Evolutionary conservation across 352 stramenopile genomes (phyloP), one percentile per base, ranked within the genome.

Genomic region (Phytophthora foliorum): DNA sequence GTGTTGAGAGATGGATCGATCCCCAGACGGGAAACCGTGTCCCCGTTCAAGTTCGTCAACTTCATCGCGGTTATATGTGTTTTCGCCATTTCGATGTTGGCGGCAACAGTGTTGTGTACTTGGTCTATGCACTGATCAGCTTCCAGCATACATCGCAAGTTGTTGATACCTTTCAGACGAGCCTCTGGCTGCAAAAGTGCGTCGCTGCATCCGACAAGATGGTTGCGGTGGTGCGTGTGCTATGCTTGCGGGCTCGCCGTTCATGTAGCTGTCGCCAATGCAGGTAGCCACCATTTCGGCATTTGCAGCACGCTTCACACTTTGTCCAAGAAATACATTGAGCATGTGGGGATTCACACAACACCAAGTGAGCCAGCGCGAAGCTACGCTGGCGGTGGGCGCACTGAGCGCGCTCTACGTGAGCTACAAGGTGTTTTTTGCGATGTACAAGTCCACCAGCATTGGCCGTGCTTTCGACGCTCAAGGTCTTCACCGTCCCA

Each of bases 1-100:
- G 51, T 2, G 61, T 89, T 13, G 81, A 91, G 42, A 76, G 86
- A 6, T 91, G 77, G 75, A 66, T 92, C 17, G 79, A 90, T 19
- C 14, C 58, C 21, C 34, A 38, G 8, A 87, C 66, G 0, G 65
- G 68, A 62, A 17, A 49, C 32, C 19, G 55, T 87, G 29, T 85
- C 76, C 9, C 63, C 72, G 3, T 85, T 74, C 51, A 73, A 88
- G 61, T 92, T 91, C 53, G 72, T 81, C n/a, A 72, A 67, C 2
- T 93, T 94, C 69, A n/a, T n/a, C n/a, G n/a, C n/a, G n/a, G n/a
- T n/a, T n/a, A n/a, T n/a, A n/a, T n/a, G n/a, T n/a, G n/a, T n/a
- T n/a, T n/a, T n/a, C n/a, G n/a, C n/a, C n/a, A n/a, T n/a, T n/a
- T n/a, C n/a, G n/a, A n/a, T n/a, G n/a, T n/a, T n/a, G n/a, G n/a